Conservation (phyloP, 768 basidiomycete species). For the Hypsizygus marmoreus region DNA sequence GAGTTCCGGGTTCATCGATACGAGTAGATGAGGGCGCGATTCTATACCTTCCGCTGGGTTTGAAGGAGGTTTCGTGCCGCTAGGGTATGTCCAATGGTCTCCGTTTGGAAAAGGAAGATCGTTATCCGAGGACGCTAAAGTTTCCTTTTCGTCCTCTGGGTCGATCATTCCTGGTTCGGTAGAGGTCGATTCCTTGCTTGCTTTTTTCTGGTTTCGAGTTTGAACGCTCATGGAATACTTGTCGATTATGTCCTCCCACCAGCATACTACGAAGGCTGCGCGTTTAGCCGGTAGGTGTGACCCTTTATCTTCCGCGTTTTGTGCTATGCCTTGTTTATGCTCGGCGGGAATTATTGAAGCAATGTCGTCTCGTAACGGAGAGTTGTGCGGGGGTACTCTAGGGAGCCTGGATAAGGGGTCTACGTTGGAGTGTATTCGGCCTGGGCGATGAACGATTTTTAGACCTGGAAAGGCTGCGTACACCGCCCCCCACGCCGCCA, state of each 20-base stretch:
- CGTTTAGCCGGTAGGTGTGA: conserved; percentile 10
- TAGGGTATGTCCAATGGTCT: conserved; percentile 1
- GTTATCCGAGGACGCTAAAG: neutral
- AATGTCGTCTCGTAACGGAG: conserved; percentile 13
- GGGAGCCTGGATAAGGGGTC: conserved; percentile 22
- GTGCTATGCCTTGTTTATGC: neutral
- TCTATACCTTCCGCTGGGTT: no score
- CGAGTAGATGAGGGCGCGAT: no score
- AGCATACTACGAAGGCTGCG: conserved; percentile 21
- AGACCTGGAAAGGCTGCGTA: conserved; percentile 31
- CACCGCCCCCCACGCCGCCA: conserved; percentile 33
- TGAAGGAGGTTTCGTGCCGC: no score
- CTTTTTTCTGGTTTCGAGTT: no score
- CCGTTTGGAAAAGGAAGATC: neutral
- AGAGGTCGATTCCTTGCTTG: no score
- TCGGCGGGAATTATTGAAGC: neutral
- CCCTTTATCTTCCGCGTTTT: neutral
- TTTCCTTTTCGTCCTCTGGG: neutral
- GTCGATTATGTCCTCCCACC: conserved; percentile 21
- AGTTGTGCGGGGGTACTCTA: conserved; percentile 15
- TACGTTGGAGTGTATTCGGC: conserved; percentile 34
- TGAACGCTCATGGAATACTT: conserved; percentile 5
- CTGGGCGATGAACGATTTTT: conserved; percentile 31
- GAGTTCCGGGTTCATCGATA: neutral
- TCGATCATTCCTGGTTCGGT: no score